Evolutionary conservation across 2,329 filamentous ascomycete species (phyloP).

Genomic region (Pezicula rhizophila): DNA sequence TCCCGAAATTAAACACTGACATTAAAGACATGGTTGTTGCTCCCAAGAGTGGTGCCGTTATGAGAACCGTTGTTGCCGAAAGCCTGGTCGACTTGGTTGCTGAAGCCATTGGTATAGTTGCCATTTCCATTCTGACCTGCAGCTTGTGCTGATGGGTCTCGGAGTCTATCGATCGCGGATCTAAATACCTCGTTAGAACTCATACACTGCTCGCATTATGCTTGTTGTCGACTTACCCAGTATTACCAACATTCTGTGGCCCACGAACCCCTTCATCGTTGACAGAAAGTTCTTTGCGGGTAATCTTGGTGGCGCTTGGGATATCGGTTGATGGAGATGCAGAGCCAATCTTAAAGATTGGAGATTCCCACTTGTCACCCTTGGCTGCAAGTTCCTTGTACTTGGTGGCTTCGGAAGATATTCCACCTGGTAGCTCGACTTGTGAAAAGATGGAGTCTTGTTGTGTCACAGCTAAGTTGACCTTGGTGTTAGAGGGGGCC

Average conservation of each 20-base stretch:
- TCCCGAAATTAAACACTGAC: slow-evolving; percentile 9
- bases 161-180: slow-evolving; percentile 8
- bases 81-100: slow-evolving; percentile 22
- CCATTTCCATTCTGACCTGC: slow-evolving; percentile 34
- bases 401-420: slow-evolving; percentile 89
- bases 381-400: slow-evolving; percentile 82
- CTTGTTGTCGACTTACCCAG: slow-evolving; percentile 1
- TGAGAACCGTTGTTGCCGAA: slow-evolving; percentile 11
- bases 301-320: slow-evolving; percentile 48
- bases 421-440: slow-evolving; percentile 78
- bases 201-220: background rate
- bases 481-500: slow-evolving; percentile 65
- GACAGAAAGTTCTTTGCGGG: slow-evolving; percentile 42
- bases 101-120: slow-evolving; percentile 28
- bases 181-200: slow-evolving; percentile 1
- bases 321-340: slow-evolving; percentile 69
- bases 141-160: slow-evolving; percentile 7
- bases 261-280: slow-evolving; percentile 20
- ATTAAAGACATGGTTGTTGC: slow-evolving; percentile 19
- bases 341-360: slow-evolving; percentile 81
- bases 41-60: slow-evolving; percentile 16
- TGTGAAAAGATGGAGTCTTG: slow-evolving; percentile 90
- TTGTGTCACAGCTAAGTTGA: slow-evolving; percentile 79
- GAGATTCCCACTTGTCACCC: slow-evolving; percentile 91
- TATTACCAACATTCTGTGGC: slow-evolving; percentile 20